Base-by-base conservation (phyloP, 352 stramenopile genomes). In the Phytopythium sindhum region DNA sequence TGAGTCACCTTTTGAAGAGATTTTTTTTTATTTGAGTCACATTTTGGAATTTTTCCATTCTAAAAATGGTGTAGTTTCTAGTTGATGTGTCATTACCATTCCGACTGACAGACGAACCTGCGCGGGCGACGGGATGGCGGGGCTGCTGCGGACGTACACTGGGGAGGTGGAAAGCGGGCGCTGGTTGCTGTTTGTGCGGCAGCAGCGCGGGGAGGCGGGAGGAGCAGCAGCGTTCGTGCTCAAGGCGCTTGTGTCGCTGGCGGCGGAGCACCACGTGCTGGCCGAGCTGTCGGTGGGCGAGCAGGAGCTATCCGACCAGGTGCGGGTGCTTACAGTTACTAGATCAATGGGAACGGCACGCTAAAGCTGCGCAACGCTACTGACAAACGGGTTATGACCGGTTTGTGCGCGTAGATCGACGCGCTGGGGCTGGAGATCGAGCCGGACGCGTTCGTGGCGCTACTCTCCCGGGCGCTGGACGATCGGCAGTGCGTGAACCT, bases 341-440 rank as follows among this genome's bases (percentile, higher is more conserved):
- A 23, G n/a, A n/a, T n/a, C n/a, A 41, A 53, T 17, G 56, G 4
- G 11, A 4, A 19, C 19, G 2, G 5, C 8, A 29, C 28, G 19
- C 14, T 51, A 14, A 37, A 56, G 28, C n/a, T 33, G 48, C 8
- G 10, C 47, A 14, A 53, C 23, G n/a, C n/a, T 8, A 47, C 15
- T 17, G 31, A 19, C 26, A 21, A 48, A 48, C 6, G 21, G 41
- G 14, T 48, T 6, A 23, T 11, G 10, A 12, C 41, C 41, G 26
- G 23, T 28, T 52, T 56, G 44, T 1, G 6, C 0, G 12, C n/a
- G 12, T 31, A 91, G 80, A 84, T 75, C 29, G 77, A 89, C 17
- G 80, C 89, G 35, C 41, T 91, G 50, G 82, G 80, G 0, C 61
- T 91, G 1, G 80, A 91, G 37, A 71, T 89, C 12, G 60, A 77